A percentile compares a stretch with the other conserved stretches of the same genome.
These are phyloP conservation scores for Talaromyces sp. DNA, from an alignment of 2,329 filamentous ascomycete genomes.

Conservation along the genomic window DNA sequence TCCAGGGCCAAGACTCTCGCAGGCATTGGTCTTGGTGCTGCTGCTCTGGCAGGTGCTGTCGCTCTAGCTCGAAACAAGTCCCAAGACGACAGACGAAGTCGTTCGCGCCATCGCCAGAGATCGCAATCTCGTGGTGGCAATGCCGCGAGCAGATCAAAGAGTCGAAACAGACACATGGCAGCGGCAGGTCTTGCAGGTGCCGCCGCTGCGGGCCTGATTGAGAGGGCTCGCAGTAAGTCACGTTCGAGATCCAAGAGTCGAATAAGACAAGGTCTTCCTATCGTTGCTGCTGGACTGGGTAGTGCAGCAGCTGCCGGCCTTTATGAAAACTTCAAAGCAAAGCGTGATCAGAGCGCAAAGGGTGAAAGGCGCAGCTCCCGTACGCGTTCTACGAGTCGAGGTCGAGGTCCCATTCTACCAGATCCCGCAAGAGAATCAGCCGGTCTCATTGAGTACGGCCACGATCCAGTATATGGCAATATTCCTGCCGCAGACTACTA, in stretches of 20 bases:
- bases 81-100: slow-evolving; percentile 49
- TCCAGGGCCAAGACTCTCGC: slow-evolving; percentile 53
- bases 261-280: slow-evolving; percentile 55
- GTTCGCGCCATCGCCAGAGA: slow-evolving; percentile 42
- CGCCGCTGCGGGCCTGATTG: slow-evolving; percentile 59
- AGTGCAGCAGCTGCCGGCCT: slow-evolving; percentile 60
- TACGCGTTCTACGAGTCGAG: slow-evolving; percentile 41
- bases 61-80: slow-evolving; percentile 55
- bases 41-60: slow-evolving; percentile 59
- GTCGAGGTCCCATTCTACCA: slow-evolving; percentile 39
- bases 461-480: slow-evolving; percentile 59
- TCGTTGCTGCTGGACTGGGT: slow-evolving; percentile 59
- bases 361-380: slow-evolving; percentile 30
- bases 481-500: slow-evolving; percentile 48
- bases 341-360: slow-evolving; percentile 53
- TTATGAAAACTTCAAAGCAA: slow-evolving; percentile 62
- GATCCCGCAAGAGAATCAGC: slow-evolving; percentile 43
- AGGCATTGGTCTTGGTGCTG: slow-evolving; percentile 52
- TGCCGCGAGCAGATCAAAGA: slow-evolving; percentile 24
- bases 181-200: slow-evolving; percentile 62
- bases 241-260: slow-evolving; percentile 55
- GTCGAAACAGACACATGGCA: slow-evolving; percentile 57
- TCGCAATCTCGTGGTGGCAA: slow-evolving; percentile 33
- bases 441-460: slow-evolving; percentile 62
- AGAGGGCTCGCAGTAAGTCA: slow-evolving; percentile 57